Base-by-base conservation (phyloP, 1,284 basidiomycete genomes). In the Coriolopsis trogii region DNA sequence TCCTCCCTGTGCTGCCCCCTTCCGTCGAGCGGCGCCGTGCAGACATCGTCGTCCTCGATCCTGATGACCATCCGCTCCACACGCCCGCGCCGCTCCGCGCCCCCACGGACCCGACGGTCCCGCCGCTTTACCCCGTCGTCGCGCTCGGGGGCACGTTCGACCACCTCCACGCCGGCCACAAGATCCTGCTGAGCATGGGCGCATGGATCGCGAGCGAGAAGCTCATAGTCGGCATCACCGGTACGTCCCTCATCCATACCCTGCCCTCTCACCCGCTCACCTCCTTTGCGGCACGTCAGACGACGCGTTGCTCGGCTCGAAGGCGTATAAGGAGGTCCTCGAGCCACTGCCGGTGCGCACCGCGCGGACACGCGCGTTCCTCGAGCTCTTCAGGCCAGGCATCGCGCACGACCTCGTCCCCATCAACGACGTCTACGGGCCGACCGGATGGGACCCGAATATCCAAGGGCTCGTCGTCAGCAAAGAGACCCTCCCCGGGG, bases 121-220 rank as follows among this genome's bases (percentile, higher is more conserved):
- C 64, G 3, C 47, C 61, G 15, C 50, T 66, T 6, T 73, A 68
- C 49, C 73, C 71, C 7, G 73, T 90, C 40, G 81, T 85, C 23
- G 83, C 79, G 65, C 59, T 87, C 8, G 88, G 88, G 23, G 88
- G 88, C 9, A 99, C 96, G 0, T 99, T 99, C 68, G 96, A 99
- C 70, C 97, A 99, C 67, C 81, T 99, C 15, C 96, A 99, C 68
- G 86, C 94, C 1, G 96, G 96, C 0, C 96, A 99, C 77, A 98
- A 98, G 74, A 95, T 99, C 53, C 81, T 99, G 30, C 81, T 99
- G 5, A 92, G 92, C 62, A 93, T 97, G 84, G 88, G 85, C 7
- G 85, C 90, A 2, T 93, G 91, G 78, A 83, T 98, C 52, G 79
- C 93, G 0, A 70, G 73, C 40, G 70, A 80, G 58, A 93, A 92